A percentile compares a stretch with the other conserved stretches of the same genome.
Conservation (phyloP, 306 rosid genomes). For the Quercus bicolor region DNA sequence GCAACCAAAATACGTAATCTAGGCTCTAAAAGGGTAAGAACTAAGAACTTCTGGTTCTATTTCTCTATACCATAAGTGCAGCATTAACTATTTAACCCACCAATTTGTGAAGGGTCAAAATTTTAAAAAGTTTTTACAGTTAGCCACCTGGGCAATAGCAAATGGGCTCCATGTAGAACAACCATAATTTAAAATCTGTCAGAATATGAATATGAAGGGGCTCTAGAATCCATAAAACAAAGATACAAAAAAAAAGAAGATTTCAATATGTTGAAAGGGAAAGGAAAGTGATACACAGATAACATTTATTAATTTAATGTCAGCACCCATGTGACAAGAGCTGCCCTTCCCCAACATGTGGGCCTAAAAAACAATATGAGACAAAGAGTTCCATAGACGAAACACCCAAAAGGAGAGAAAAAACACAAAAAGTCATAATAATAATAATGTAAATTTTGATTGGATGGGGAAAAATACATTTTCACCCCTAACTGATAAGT, state of each 20-base stretch:
- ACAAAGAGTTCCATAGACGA: constrained; percentile 18
- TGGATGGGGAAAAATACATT: not conserved
- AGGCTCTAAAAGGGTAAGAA: not conserved
- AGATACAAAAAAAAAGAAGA: constrained; percentile 26
- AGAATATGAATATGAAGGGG: not conserved
- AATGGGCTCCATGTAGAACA: not conserved
- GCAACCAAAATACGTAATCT: too few species aligned
- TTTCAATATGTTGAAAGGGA: constrained; percentile 33
- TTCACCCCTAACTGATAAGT: not conserved
- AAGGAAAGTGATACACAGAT: constrained; percentile 16
- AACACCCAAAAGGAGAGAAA: not conserved
- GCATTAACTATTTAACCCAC: not conserved
- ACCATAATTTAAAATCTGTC: not conserved
- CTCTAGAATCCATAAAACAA: constrained; percentile 26
- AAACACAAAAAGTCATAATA: too few species aligned
- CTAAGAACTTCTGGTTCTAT: not conserved
- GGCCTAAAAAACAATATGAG: constrained; percentile 24
- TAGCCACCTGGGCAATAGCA: not conserved
- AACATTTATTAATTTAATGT: constrained; percentile 22
- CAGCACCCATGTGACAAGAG: constrained; percentile 48
- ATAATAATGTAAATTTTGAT: not conserved
- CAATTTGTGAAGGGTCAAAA: not conserved
- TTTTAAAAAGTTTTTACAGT: not conserved
- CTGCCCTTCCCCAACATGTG: constrained; percentile 38
- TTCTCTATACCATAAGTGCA: not conserved